Evolutionary conservation across 805 yeast genomes (phyloP), one percentile per base, ranked within the genome.

Genomic region (Kazachstania viticola): DNA sequence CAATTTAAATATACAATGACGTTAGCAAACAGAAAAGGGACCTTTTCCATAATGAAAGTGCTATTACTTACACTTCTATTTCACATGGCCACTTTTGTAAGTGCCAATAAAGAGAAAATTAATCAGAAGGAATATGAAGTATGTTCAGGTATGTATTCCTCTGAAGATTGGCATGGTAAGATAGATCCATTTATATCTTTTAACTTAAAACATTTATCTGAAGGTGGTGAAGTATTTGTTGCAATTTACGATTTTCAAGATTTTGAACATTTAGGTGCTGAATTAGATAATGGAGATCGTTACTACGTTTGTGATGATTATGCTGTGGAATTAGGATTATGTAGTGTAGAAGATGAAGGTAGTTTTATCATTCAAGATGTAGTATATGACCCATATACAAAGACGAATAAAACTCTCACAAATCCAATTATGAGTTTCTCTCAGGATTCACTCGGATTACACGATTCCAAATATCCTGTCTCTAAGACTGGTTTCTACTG

Each of bases 101-200:
- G 17, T 14, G 66, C 63, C 16, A 62, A 62, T 40, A 56, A 60
- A 48, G 78, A 68, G 19, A 49, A 49, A 17, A 64, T 83, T 40
- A 67, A 69, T 28, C 54, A 68, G 12, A 56, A 47, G 9, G 59
- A 69, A 30, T 64, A 76, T 13, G 91, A 82, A 47, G 72, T 73
- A 17, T 88, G 98, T 54, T 68, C 85, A 4, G 98, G 98, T 22
- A 79, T 88, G 75, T 88, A 88, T 59, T 71, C 87, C 34, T 76
- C 75, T 45, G 64, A 72, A 29, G 94, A 87, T 49, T 82, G 94
- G 87, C 79, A 84, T 30, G 98, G 98, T 22, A 64, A 67, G 17
- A 57, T 62, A 8, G 76, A 73, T 37, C 85, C 93, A 5, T 68
- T 56, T 54, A 73, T 71, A 41, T 68, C 65, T 29, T 69, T 67